phyloP scores from a whole-genome alignment of 2,329 filamentous ascomycete genomes.

The Nothophoma quercina region DNA sequence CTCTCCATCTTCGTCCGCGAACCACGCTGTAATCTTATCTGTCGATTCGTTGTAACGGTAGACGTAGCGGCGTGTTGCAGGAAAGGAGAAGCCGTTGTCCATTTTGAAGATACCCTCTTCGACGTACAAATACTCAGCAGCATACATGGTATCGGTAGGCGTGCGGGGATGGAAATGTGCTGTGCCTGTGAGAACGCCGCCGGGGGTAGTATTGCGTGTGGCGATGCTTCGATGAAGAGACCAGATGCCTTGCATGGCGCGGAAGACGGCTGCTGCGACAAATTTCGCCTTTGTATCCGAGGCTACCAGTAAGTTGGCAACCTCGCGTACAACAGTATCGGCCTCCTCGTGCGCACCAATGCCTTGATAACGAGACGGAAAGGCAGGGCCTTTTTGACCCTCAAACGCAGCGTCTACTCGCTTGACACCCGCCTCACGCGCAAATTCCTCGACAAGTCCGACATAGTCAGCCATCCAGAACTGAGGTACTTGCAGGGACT shows the following conservation, averaged over 20 bases:
- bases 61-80: slow-evolving; percentile 71
- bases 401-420: slow-evolving; percentile 50
- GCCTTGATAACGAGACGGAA: slow-evolving; percentile 43
- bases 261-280: slow-evolving; percentile 72
- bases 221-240: slow-evolving; percentile 65
- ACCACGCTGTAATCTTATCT: slow-evolving; percentile 76
- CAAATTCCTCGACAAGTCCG: slow-evolving; percentile 76
- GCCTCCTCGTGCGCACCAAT: slow-evolving; percentile 51
- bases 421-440: slow-evolving; percentile 63
- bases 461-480: slow-evolving; percentile 86
- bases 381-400: slow-evolving; percentile 59
- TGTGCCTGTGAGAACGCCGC: slow-evolving; percentile 69
- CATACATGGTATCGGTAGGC: slow-evolving; percentile 56
- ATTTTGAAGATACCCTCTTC: slow-evolving; percentile 72
- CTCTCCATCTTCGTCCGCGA: slow-evolving; percentile 74
- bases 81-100: slow-evolving; percentile 63
- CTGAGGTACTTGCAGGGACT: slow-evolving; percentile 62
- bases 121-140: slow-evolving; percentile 69
- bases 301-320: slow-evolving; percentile 50
- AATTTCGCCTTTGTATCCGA: slow-evolving; percentile 60
- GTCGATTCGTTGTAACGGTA: slow-evolving; percentile 71
- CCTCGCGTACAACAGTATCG: slow-evolving; percentile 56
- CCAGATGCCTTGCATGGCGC: slow-evolving; percentile 76
- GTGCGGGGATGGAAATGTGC: slow-evolving; percentile 70
- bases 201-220: slow-evolving; percentile 66